Percentiles rank a stretch among this genome's conserved stretches.
Conservation (phyloP, 192 early-diverging fungal species). For the Umbelopsis vinacea region DNA sequence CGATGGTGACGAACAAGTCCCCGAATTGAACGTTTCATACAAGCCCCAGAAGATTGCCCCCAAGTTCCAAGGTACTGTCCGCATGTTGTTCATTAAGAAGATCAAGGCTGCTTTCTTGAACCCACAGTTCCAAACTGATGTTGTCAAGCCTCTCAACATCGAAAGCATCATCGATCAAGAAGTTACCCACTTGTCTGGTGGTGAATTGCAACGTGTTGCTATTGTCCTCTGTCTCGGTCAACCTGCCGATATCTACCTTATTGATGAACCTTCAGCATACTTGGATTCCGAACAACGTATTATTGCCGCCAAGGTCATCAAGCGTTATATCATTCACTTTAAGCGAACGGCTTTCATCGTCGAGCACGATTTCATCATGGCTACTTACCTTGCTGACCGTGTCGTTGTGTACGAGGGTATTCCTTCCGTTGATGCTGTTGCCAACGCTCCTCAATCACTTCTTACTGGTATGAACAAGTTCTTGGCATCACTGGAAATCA, state of each 20-base stretch:
- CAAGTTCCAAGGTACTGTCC: constrained; percentile 91
- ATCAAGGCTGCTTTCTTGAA: constrained; percentile 86
- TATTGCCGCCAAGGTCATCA: constrained; percentile 98
- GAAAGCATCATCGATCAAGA: constrained; percentile 94
- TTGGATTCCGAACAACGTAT: constrained; percentile 99
- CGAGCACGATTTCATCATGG: constrained; percentile 99
- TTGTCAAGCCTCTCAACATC: constrained; percentile 91
- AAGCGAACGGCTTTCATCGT: constrained; percentile 98
- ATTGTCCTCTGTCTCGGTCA: constrained; percentile 87
- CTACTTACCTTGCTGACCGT: constrained; percentile 95
- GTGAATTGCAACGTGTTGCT: constrained; percentile 99
- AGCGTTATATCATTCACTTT: constrained; percentile 93
- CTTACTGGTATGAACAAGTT: constrained; percentile 97
- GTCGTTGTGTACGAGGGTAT: constrained; percentile 94
- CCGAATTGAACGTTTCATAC: constrained; percentile 88
- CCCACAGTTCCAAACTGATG: constrained; percentile 96
- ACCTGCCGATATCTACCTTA: constrained; percentile 95
- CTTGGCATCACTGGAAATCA: constrained; percentile 89
- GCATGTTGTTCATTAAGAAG: constrained; percentile 87
- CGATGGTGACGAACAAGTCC: constrained; percentile 79
- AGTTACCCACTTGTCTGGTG: constrained; percentile 87
- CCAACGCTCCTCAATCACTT: constrained; percentile 85
- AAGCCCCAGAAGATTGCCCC: constrained; percentile 99
- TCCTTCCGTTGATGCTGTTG: constrained; percentile 83
- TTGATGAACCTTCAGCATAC: constrained; percentile 98